Evolutionary conservation across 257 asterid species (phyloP), one percentile per base, ranked within the genome.

Genomic region (Phtheirospermum japonicum): DNA sequence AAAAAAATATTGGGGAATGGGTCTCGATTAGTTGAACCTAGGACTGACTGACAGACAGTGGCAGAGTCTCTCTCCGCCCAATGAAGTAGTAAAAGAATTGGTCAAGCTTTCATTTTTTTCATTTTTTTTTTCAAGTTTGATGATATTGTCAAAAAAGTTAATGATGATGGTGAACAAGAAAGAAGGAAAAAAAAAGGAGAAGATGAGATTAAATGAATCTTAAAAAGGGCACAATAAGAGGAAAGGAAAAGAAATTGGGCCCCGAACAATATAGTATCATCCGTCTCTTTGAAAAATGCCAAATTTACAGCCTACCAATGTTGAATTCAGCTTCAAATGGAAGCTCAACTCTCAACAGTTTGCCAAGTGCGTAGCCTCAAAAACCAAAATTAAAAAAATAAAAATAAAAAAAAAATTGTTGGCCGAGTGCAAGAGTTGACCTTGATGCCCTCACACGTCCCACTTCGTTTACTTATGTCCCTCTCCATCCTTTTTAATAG

Each of bases 271-370:
- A 36, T 16, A 26, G 36, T 36, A 50, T 6, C 66, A 54, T 57
- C 59, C 17, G 61, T 46, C 40, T 31, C 40, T 70, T 37, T 40
- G 69, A 59, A 76, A 46, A 69, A 61, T 53, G 58, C 70, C 66
- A 70, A 61, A 62, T 36, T 52, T 66, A 36, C 65, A 63, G 72
- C 79, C 82, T 48, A 67, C 77, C 77, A 63, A 45, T 48, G 65
- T 59, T 74, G 79, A 77, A 70, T 45, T 69, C 63, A 48, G 53
- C 51, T 45, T 13, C 19, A 45, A 45, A 39, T 11, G 5, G 49
- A 48, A 17, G 53, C 53, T 18, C 14, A 42, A 4, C 53, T 4
- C 53, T 46, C 17, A 16, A 18, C 28, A 48, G 26, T 48, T 7
- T 16, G 11, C 42, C 28, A 23, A 23, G 28, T 36, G 64, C 60